Conservation (phyloP, 371 early-diverging fungal genomes). For the Mucor circinelloides region DNA sequence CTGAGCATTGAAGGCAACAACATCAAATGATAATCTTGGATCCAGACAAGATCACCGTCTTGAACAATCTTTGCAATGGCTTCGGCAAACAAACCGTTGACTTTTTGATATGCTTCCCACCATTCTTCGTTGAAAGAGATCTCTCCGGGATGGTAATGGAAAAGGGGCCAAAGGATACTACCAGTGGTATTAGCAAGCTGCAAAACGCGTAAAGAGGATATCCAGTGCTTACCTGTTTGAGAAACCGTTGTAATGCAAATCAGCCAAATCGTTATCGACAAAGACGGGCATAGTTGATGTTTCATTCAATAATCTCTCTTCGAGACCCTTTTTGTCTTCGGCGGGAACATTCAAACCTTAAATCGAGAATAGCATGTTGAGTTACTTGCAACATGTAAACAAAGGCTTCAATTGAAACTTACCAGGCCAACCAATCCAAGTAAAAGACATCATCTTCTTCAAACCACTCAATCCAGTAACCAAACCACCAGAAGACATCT, state of each 20-base stretch:
- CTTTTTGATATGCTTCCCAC: conserved; percentile 96
- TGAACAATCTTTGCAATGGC: conserved; percentile 76
- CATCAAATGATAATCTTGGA: conserved; percentile 99
- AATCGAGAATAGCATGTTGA: neutral
- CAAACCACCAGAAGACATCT: conserved; percentile 96
- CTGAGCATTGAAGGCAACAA: conserved; percentile 88
- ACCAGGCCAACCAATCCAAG: conserved; percentile 99
- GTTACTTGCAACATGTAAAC: neutral
- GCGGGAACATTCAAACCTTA: conserved; percentile 80
- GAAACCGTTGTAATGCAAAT: conserved; percentile 98
- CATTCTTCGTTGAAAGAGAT: conserved; percentile 88
- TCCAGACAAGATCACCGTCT: conserved; percentile 96
- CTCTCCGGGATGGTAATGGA: conserved; percentile 98
- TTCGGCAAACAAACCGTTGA: conserved; percentile 90
- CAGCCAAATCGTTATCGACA: conserved; percentile 94
- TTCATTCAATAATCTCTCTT: conserved; percentile 73
- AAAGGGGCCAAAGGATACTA: conserved; percentile 92
- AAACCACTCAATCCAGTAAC: conserved; percentile 96
- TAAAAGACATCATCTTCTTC: conserved; percentile 94
- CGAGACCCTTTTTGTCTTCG: conserved; percentile 80
- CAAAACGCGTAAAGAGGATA: neutral
- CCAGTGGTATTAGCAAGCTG: neutral
- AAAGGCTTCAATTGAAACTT: conserved; percentile 22
- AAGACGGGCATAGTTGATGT: conserved; percentile 97
- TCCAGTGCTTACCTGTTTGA: conserved; percentile 78